A percentile compares a stretch with the other conserved stretches of the same genome.
Evolutionary conservation across 2,329 filamentous ascomycete genomes (phyloP).

Genomic region (Domatiomyces globalis): DNA sequence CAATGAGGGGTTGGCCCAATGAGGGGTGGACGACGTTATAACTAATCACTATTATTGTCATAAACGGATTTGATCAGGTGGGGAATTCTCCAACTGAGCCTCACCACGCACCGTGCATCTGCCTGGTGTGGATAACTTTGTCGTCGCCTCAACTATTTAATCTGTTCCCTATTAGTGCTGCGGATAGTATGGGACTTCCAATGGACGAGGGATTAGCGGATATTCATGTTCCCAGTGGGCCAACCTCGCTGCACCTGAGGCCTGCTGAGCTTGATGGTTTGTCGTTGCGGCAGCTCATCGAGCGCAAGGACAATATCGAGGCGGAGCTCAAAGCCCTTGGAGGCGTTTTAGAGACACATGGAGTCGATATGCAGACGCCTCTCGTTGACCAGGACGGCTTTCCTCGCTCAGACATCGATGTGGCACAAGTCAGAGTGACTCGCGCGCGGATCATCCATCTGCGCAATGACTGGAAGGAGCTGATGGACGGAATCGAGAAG

Average conservation of each 20-base stretch:
- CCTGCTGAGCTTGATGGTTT: conserved; percentile 48
- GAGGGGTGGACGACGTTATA: no score
- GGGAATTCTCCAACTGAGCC: background rate
- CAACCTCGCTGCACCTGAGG: conserved; percentile 44
- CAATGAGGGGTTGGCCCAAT: no score
- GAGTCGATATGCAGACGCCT: conserved; percentile 79
- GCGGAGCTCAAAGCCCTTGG: conserved; percentile 73
- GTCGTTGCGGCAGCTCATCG: conserved; percentile 65
- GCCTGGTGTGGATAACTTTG: background rate
- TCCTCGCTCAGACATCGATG: conserved; percentile 82
- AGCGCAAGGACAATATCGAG: conserved; percentile 72
- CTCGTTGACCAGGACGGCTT: conserved; percentile 83
- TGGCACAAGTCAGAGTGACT: conserved; percentile 91
- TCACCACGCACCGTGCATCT: background rate
- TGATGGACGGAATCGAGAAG: conserved; percentile 73
- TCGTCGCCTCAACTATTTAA: background rate
- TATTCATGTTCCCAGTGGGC: conserved; percentile 62
- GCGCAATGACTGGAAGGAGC: conserved; percentile 80
- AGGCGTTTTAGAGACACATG: conserved; percentile 62
- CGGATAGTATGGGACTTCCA: conserved; percentile 35
- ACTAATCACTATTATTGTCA: no score
- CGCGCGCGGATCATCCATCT: conserved; percentile 76
- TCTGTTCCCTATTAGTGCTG: background rate
- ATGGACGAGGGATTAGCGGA: conserved; percentile 42
- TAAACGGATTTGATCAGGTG: no score